Evolutionary conservation across 2,329 filamentous ascomycete species (phyloP).

Genomic region (Paracoccidioides lutzii): DNA sequence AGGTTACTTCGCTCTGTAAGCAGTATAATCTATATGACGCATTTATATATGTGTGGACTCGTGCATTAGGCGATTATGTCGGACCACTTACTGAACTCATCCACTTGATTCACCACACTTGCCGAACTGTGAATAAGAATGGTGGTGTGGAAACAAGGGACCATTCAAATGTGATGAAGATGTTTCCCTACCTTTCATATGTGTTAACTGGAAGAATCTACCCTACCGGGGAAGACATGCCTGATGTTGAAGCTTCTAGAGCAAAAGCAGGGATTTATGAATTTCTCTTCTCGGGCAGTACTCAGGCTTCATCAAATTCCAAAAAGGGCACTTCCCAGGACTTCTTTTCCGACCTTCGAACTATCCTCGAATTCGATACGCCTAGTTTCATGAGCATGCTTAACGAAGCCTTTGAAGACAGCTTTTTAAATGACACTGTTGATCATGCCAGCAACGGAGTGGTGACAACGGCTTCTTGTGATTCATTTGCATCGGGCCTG

Average conservation of each 20-base stretch:
- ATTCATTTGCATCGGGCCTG: conserved; percentile 41
- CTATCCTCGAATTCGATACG: conserved; percentile 77
- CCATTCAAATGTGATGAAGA: conserved; percentile 61
- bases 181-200: conserved; percentile 91
- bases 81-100: conserved; percentile 80
- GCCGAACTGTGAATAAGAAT: conserved; percentile 25
- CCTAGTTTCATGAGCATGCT: conserved; percentile 87
- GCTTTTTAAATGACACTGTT: conserved; percentile 72
- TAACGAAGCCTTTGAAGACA: conserved; percentile 94
- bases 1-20: conserved; percentile 81
- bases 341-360: conserved; percentile 71
- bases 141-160: conserved; percentile 44
- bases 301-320: conserved; percentile 43
- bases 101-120: conserved; percentile 23
- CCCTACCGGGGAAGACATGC: conserved; percentile 65
- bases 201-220: conserved; percentile 83
- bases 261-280: conserved; percentile 86
- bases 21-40: conserved; percentile 89
- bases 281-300: conserved; percentile 80
- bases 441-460: conserved; percentile 48
- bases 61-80: conserved; percentile 75
- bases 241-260: conserved; percentile 55
- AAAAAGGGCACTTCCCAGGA: conserved; percentile 38
- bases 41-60: conserved; percentile 93
- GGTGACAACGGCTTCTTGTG: conserved; percentile 45